Evolutionary conservation across 2,329 filamentous ascomycete genomes (phyloP).

Genomic region (Myriosclerotinia scirpicola): DNA sequence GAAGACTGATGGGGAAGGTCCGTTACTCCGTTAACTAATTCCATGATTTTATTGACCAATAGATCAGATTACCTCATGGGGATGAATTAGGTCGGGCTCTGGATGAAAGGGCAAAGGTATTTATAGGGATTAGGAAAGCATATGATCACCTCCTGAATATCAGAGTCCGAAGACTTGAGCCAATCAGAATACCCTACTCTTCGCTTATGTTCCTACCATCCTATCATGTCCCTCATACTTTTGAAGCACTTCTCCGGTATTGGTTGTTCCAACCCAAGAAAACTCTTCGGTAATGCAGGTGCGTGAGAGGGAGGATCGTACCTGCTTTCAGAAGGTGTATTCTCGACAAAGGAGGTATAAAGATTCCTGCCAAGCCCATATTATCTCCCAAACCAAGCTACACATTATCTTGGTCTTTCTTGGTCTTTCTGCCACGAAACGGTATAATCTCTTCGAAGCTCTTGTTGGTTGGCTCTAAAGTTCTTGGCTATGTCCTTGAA

Average conservation of each 20-base stretch:
- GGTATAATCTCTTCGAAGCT: neutral
- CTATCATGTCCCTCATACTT: too few relatives aligned
- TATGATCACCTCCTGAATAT: too few relatives aligned
- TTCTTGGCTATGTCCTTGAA: neutral
- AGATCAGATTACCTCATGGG: neutral
- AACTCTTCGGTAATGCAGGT: too few relatives aligned
- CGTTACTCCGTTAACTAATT: too few relatives aligned
- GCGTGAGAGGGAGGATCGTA: neutral
- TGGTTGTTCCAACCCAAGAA: too few relatives aligned
- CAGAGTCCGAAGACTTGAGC: too few relatives aligned
- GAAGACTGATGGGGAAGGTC: neutral
- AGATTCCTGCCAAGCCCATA: slow-evolving; percentile 6
- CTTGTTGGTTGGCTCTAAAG: neutral
- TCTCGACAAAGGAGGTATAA: slow-evolving; percentile 7
- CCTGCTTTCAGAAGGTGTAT: slow-evolving; percentile 7
- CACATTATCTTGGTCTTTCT: slow-evolving; percentile 14
- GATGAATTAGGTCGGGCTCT: neutral
- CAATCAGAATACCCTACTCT: too few relatives aligned
- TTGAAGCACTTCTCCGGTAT: too few relatives aligned
- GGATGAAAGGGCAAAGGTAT: neutral
- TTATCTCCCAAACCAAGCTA: slow-evolving; percentile 3
- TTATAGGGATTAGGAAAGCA: neutral
- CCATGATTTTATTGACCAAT: neutral
- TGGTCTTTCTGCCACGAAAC: slow-evolving; percentile 4
- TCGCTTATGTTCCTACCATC: too few relatives aligned